Base-by-base conservation (phyloP, 331 rosid genomes). In the Prunus yedoensis region DNA sequence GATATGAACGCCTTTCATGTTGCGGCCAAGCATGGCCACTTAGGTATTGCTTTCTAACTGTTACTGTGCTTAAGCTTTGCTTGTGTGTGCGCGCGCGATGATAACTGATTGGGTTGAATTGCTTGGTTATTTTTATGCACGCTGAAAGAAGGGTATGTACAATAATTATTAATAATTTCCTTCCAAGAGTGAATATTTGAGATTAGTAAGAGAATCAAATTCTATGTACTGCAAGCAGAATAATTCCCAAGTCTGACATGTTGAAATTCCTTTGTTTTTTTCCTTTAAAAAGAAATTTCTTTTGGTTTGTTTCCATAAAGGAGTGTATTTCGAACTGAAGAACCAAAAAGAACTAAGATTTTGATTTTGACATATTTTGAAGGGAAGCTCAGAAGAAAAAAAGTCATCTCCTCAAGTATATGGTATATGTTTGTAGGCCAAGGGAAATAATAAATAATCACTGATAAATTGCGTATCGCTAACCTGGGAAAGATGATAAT, bases 1-100 rank as follows among this genome's bases (percentile, higher is more conserved):
- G 97, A 94, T 83, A 81, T 92, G 93, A 82, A 94, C 82, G 91
- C 89, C 21, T 87, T 94, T 76, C 97, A 92, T 17, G 88, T 89
- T 50, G 97, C 99, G 16, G 93, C 99, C 15, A 94, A 92, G 87
- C 86, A 78, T 49, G 97, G 99, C 57, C 85, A 92, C 78, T 83
- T 92, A 49, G 97, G 99, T 92, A 86, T 75, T 70, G 46, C 38
- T 74, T 25, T 75, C 21, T 27, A 38, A 4, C 67, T 32, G 23
- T 81, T 27, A 6, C 68, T 17, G 8, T 65, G 7, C 21, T 45
- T 25, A 21, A 8, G 38, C 41, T 56, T 13, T 38, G 52, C 27
- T 75, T 47, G 27, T 57, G 66, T 30, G 57, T 28, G 45, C 20
- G 60, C 10, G 41, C 41, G 41, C 30, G 60, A 17, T 46, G 49